A percentile compares a stretch with the other conserved stretches of the same genome.
phyloP scores from a whole-genome alignment of 768 basidiomycete genomes.

The Suillus cothurnatus region DNA sequence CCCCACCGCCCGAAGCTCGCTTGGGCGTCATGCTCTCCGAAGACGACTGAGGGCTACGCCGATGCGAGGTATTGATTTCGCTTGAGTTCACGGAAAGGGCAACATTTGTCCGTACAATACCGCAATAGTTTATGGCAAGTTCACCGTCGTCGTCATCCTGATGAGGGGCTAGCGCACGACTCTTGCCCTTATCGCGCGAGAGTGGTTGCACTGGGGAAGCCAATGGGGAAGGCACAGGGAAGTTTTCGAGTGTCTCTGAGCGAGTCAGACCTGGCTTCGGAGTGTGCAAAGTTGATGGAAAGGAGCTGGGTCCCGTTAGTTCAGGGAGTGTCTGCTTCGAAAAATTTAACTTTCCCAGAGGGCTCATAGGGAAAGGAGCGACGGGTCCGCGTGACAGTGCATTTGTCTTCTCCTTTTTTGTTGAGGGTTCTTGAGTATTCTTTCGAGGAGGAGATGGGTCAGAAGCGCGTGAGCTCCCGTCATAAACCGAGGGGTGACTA shows the following conservation, averaged over 20 bases:
- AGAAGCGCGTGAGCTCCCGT: background rate
- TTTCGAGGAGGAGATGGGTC: background rate
- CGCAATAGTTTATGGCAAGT: background rate
- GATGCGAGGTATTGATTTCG: slow-evolving; percentile 40
- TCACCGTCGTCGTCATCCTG: slow-evolving; percentile 6
- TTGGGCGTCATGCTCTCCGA: slow-evolving; percentile 21
- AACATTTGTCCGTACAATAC: background rate
- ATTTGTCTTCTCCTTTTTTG: slow-evolving; percentile 15
- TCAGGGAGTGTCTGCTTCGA: background rate
- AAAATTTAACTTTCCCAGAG: slow-evolving; percentile 25
- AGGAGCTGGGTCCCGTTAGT: background rate
- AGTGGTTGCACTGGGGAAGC: slow-evolving; percentile 4
- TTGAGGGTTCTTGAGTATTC: too few relatives aligned
- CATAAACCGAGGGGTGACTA: background rate
- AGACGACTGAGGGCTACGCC: slow-evolving; percentile 27
- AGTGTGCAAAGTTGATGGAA: background rate
- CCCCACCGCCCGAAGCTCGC: slow-evolving; percentile 37
- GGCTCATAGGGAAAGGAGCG: slow-evolving; percentile 25
- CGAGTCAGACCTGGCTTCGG: background rate
- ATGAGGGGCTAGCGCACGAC: slow-evolving; percentile 10
- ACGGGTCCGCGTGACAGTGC: slow-evolving; percentile 5
- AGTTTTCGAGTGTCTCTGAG: slow-evolving; percentile 10
- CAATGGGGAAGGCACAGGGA: slow-evolving; percentile 30
- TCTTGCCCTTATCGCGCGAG: slow-evolving; percentile 16
- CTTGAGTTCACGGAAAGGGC: slow-evolving; percentile 48